phyloP scores from a whole-genome alignment of 2,329 filamentous ascomycete genomes.

The Xylaria sp. region DNA sequence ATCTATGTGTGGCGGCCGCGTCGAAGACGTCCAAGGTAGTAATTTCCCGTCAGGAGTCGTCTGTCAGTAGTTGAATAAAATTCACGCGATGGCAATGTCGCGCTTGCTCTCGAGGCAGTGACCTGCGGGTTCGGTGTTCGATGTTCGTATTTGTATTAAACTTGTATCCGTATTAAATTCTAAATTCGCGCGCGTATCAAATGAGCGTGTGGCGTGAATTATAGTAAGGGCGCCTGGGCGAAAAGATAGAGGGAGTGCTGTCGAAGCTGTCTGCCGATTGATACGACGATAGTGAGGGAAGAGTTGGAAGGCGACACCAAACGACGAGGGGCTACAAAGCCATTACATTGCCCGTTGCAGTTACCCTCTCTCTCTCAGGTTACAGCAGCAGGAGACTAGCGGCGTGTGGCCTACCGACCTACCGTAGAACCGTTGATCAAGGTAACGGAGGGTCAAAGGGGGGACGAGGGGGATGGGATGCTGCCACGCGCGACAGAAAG shows the following conservation, averaged over 20 bases:
- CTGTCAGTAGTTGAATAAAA: slow-evolving; percentile 5
- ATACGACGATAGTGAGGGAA: slow-evolving; percentile 32
- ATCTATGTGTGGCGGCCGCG: slow-evolving; percentile 14
- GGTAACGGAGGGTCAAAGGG: slow-evolving; percentile 4
- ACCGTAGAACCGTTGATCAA: slow-evolving; percentile 12
- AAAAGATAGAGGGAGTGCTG: slow-evolving; percentile 31
- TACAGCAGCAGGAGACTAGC: background rate
- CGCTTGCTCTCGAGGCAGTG: slow-evolving; percentile 6
- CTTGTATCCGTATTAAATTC: background rate
- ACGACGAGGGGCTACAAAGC: slow-evolving; percentile 20
- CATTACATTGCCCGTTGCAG: slow-evolving; percentile 5
- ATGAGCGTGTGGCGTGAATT: slow-evolving; percentile 14
- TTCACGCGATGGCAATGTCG: slow-evolving; percentile 22
- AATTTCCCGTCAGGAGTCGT: background rate
- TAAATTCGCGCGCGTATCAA: background rate
- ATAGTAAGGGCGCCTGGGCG: background rate
- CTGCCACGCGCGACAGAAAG: slow-evolving; percentile 22
- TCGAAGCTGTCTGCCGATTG: slow-evolving; percentile 36
- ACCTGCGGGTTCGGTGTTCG: slow-evolving; percentile 19
- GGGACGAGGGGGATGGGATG: background rate
- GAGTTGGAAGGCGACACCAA: slow-evolving; percentile 21
- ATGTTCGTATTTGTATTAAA: slow-evolving; percentile 11
- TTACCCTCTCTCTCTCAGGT: background rate
- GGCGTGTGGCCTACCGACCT: background rate
- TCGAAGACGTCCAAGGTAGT: slow-evolving; percentile 6